Percentiles rank a stretch among this genome's conserved stretches.
phyloP scores from a whole-genome alignment of 257 asterid genomes.

The Ophiorrhiza pumila region DNA sequence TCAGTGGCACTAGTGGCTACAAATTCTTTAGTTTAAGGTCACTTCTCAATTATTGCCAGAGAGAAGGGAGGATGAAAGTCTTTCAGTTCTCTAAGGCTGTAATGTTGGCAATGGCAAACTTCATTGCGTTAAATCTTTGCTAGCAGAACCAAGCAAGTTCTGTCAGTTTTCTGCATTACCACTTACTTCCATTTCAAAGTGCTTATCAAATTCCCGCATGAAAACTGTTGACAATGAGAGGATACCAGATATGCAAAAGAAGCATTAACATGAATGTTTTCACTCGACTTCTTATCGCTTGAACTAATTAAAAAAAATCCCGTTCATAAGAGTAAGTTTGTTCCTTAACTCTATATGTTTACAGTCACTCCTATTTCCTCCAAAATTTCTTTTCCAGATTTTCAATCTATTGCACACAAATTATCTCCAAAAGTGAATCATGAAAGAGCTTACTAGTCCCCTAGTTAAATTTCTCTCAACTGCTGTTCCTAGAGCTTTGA shows the following conservation, averaged over 20 bases:
- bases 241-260: neutral
- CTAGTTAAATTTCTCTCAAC: neutral
- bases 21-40: neutral
- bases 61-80: neutral
- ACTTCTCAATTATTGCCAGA: neutral
- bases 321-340: neutral
- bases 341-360: neutral
- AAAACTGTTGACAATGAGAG: constrained; percentile 1
- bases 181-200: neutral
- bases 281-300: neutral
- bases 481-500: neutral
- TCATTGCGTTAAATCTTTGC: neutral
- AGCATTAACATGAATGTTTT: neutral
- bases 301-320: neutral
- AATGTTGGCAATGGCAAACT: neutral
- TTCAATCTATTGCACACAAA: neutral
- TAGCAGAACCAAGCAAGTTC: neutral
- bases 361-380: neutral
- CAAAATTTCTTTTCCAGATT: neutral
- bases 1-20: neutral
- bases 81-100: too few species aligned
- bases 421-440: neutral
- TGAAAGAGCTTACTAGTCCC: neutral
- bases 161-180: neutral
- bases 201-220: neutral